A percentile compares a stretch with the other conserved stretches of the same genome.
Evolutionary conservation across 495 filamentous ascomycete species (phyloP).

Genomic region (Saxophila tyrrhenica): DNA sequence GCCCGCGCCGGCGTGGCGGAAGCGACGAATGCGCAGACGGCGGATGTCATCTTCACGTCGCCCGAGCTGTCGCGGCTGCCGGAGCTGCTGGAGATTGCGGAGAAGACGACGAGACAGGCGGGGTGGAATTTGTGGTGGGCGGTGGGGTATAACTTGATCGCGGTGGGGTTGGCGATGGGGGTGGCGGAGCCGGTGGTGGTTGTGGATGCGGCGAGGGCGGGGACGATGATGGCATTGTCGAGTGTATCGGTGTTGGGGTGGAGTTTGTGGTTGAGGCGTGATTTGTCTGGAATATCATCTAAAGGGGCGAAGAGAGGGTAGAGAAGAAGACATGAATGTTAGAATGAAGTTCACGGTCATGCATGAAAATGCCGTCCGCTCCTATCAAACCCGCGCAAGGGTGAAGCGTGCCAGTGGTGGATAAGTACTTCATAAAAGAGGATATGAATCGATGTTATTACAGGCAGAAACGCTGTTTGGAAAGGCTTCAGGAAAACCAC

Average conservation of each 20-base stretch:
- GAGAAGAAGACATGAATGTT: not conserved
- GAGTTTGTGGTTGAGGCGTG: not conserved
- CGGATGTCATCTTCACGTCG: not conserved
- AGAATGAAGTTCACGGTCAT: too few species aligned
- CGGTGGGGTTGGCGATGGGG: not conserved
- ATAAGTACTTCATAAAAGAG: too few species aligned
- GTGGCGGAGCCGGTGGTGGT: not conserved
- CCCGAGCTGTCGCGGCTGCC: not conserved
- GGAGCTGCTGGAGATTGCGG: not conserved
- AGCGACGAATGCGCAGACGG: not conserved
- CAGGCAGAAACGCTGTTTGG: too few species aligned
- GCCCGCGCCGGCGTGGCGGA: constrained; percentile 61
- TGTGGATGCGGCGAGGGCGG: not conserved
- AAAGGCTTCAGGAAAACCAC: too few species aligned
- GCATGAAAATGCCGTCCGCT: too few species aligned
- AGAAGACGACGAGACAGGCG: not conserved
- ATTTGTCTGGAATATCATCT: not conserved
- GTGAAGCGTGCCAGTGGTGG: too few species aligned
- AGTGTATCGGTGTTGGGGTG: not conserved
- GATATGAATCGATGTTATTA: too few species aligned
- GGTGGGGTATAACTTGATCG: not conserved
- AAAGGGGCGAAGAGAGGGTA: not conserved
- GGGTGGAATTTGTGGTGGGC: not conserved
- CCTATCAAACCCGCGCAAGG: too few species aligned
- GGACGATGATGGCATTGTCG: not conserved